Evolutionary conservation across 1,139 yeast species (phyloP), one percentile per base, ranked within the genome.

Genomic region (Pichia sp.): DNA sequence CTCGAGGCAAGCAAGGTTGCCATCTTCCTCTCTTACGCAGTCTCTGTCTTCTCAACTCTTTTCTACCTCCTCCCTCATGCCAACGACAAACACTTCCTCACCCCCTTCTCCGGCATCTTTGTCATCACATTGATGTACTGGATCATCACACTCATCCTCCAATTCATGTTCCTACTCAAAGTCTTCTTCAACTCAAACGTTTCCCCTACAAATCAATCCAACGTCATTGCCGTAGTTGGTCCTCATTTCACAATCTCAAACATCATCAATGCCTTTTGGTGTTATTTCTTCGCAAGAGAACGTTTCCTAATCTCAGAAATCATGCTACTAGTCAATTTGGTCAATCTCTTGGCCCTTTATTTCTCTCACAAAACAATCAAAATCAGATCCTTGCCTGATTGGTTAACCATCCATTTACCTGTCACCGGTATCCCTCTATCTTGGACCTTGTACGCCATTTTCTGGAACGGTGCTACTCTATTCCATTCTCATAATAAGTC

Each of bases 401-500:
- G 82, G 77, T 45, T 74, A 28, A 62, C 75, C 39, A 64, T 81
- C 41, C 93, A 83, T 59, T 62, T 76, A 48, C 72, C 88, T n/a
- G 68, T 73, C 14, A 68, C 74, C 14, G 85, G 89, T 1, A 53
- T 83, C 53, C 93, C 95, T 25, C 61, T 83, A 42, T 69, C 84
- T 22, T 84, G 94, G 94, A 63, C 79, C 31, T 59, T 82, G 48
- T 81, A 77, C 56, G 80, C 77, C 22, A 59, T 84, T 33, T 80
- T 84, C 65, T 84, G 94, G 94, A 82, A 82, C 54, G 93, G 94
- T 30, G 89, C 94, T 4, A 80, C 79, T 24, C 64, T 77, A 54
- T 70, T 77, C 52, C 79, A 75, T 56, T 67, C 74, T 31, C 71
- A 73, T 47, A 65, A 68, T 36, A 61, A 68, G 32, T 54, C 63